Base-by-base conservation (phyloP, 208 protist species). In the Porcisia deanei region DNA sequence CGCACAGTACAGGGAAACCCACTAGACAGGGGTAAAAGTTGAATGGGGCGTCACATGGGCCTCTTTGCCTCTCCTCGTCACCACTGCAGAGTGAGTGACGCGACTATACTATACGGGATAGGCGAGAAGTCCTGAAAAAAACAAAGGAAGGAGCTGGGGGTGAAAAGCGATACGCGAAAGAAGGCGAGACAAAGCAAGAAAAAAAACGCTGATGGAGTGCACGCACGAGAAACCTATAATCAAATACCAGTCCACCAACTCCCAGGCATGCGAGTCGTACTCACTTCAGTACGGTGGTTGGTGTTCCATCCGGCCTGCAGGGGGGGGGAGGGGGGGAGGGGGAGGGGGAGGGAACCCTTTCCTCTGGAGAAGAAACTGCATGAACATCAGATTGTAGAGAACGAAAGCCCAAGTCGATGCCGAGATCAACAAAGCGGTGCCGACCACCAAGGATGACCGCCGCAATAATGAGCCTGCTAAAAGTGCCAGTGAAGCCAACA, bases 361-460 rank as follows among this genome's bases (percentile, higher is more conserved):
- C 63, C 20, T 10, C 47, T 47, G 22, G n/a, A 67, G 61, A 18
- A 67, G 47, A 71, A 10, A n/a, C 53, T 10, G 52, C 39, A 22
- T 12, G n/a, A 41, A 84, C 30, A 65, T 85, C 77, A 8, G 76
- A 53, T 47, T 89, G 83, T 9, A 95, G 80, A 2, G 69, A 73
- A 52, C 73, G 67, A 65, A 96, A 90, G 1, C 89, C 89, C 12
- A 96, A 67, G 73, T 94, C 91, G 60, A 91, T 88, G 54, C 91
- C 89, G n/a, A 92, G 85, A 55, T 96, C 91, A 7, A 96, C 88
- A 45, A 88, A 90, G 53, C 88, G 87, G 74, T 96, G 91, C 12
- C 91, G 89, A 7, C 91, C 91, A n/a, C 82, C 88, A 47, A 96
- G 73, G 34, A 94, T 85, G 43, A 93, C 86, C 22, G 84, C 81